These are phyloP conservation scores for Pelargonium nanum DNA, from an alignment of 345 rosid species.

Conservation along the genomic window DNA sequence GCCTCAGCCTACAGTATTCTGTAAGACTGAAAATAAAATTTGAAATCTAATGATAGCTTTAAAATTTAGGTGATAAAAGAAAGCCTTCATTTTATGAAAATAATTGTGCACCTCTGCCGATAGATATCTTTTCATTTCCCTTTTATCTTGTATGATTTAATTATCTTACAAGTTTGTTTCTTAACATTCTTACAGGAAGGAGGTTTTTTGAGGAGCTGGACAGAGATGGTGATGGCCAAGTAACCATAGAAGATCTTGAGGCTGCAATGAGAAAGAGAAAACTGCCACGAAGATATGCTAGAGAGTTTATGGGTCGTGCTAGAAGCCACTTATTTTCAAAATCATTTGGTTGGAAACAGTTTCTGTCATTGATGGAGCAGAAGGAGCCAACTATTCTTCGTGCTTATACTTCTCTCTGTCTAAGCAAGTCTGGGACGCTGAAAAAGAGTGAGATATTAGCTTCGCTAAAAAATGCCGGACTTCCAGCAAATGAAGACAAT, in stretches of 20 bases:
- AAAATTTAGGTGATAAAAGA: too few species aligned
- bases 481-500: constrained; percentile 93
- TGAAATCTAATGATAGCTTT: too few species aligned
- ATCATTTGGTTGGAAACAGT: constrained; percentile 97
- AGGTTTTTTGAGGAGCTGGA: constrained; percentile 97
- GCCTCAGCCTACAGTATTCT: too few species aligned
- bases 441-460: constrained; percentile 94
- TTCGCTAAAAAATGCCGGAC: constrained; percentile 78
- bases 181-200: constrained; percentile 43
- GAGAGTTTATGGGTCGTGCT: constrained; percentile 74
- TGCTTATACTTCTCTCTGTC: constrained; percentile 91
- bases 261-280: constrained; percentile 88
- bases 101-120: background rate
- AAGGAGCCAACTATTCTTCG: constrained; percentile 96
- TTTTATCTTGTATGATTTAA: background rate
- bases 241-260: constrained; percentile 91
- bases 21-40: too few species aligned
- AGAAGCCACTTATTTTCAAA: constrained; percentile 86
- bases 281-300: constrained; percentile 71
- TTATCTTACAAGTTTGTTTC: background rate
- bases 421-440: constrained; percentile 90
- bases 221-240: constrained; percentile 96
- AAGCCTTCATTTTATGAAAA: background rate
- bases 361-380: constrained; percentile 96
- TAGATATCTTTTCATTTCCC: background rate